Base-by-base conservation (phyloP, 352 stramenopile genomes). In the Phytophthora quininea region DNA sequence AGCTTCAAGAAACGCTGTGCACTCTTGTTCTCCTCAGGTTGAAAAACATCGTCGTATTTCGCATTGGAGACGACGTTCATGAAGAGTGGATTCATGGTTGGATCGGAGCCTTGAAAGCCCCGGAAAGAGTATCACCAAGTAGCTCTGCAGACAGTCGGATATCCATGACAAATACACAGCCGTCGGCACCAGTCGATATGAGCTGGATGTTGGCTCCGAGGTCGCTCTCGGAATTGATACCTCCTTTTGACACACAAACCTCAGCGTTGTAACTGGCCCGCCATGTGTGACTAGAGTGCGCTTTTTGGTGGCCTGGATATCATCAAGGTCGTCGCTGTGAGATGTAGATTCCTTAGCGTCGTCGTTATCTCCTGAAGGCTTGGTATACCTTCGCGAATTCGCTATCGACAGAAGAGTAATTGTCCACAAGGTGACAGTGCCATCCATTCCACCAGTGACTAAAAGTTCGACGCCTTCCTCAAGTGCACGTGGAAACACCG, bases 41-140 rank as follows among this genome's bases (percentile, higher is more conserved):
- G 80, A 62, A 90, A 91, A 29, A 74, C 57, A 14, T 86, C 67
- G 30, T 91, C 79, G 56, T 91, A 91, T 59, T 92, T 93, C 65
- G 79, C 84, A n/a, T 74, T 86, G 32, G 78, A 84, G n/a, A 74
- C 64, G 5, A 93, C 58, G 53, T 73, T 90, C 46, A 86, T 62
- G 62, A 90, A 93, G 1, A 92, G 54, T 1, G 84, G 73, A 33
- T 72, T 90, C 73, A 85, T 83, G 4, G 37, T 66, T 5, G 46
- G 43, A 19, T 62, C 63, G 5, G 54, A 35, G 12, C n/a, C 51
- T 8, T 66, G 48, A 10, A 60, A 24, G 3, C 52, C 32, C 55
- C 56, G 4, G 62, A 46, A 0, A 69, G 52, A 9, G 71, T 58
- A 24, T 80, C 79, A 10, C 58, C 38, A 4, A 74, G 58, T 12